Evolutionary conservation across 352 stramenopile genomes (phyloP).

Genomic region (Ophiocytium majus): DNA sequence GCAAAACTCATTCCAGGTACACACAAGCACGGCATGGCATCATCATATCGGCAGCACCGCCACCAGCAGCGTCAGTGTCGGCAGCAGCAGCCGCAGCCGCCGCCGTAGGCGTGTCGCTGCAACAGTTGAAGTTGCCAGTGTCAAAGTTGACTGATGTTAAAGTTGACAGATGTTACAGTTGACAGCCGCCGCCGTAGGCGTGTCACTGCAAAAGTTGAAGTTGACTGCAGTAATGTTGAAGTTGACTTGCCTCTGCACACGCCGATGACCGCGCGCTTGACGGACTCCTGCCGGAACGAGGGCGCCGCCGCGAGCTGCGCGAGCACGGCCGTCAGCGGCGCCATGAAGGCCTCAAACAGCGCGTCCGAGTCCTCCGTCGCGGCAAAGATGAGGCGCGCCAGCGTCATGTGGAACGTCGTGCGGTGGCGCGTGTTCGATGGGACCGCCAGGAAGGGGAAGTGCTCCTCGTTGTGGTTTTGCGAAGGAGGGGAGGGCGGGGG

Average conservation of each 20-base stretch:
- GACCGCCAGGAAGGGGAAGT: slow-evolving; percentile 92
- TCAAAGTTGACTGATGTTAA: no score
- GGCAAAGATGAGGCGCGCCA: slow-evolving; percentile 91
- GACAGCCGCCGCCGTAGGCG: no score
- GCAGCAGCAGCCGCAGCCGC: no score
- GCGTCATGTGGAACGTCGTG: slow-evolving; percentile 95
- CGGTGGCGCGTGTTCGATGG: slow-evolving; percentile 87
- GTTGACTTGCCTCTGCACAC: slow-evolving; percentile 70
- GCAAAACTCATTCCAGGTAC: no score
- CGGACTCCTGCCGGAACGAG: slow-evolving; percentile 61
- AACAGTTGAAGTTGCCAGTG: no score
- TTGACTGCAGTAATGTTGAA: no score
- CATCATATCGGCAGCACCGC: no score
- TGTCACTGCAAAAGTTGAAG: no score
- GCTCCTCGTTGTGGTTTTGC: slow-evolving; percentile 89
- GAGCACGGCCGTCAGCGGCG: slow-evolving; percentile 73
- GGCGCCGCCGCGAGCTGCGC: slow-evolving; percentile 64
- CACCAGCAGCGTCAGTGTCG: no score
- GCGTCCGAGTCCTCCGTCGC: slow-evolving; percentile 84
- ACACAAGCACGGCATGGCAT: no score
- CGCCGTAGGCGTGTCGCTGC: no score
- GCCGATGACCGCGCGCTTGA: slow-evolving; percentile 85
- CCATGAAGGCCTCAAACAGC: slow-evolving; percentile 94
- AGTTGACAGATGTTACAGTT: no score
- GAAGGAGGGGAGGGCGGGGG: neutral